These are phyloP conservation scores for Pyrus betulifolia DNA, from an alignment of 306 rosid genomes.

Conservation along the genomic window DNA sequence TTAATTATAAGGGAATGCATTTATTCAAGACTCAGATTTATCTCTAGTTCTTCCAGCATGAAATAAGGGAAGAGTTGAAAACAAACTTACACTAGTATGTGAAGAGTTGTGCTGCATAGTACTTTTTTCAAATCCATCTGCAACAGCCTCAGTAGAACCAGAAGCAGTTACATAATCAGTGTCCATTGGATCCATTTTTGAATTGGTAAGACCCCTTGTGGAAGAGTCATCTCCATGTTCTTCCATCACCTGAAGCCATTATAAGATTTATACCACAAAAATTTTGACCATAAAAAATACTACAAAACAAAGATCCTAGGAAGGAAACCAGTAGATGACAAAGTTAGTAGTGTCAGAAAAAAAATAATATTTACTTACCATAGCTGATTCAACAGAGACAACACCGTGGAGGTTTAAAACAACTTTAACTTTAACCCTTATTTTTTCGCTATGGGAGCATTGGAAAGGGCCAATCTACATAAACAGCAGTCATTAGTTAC, in stretches of 20 bases:
- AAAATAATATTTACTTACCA: conserved; percentile 42
- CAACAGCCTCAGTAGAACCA: conserved; percentile 39
- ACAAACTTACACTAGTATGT: conserved; percentile 42
- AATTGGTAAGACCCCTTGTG: conserved; percentile 23
- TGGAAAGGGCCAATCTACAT: conserved; percentile 85
- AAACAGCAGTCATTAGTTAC: neutral
- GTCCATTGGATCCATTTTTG: conserved; percentile 51
- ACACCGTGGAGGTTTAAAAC: conserved; percentile 75
- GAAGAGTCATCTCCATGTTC: conserved; percentile 43
- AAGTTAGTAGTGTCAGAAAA: conserved; percentile 1
- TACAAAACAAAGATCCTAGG: neutral
- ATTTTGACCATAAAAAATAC: neutral
- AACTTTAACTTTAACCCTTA: conserved; percentile 72
- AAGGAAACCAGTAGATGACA: conserved; percentile 16
- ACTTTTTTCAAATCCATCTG: conserved; percentile 45
- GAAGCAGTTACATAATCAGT: conserved; percentile 30
- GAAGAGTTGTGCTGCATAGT: conserved; percentile 36
- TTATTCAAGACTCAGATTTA: neutral
- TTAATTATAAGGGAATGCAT: neutral
- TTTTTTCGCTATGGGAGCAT: conserved; percentile 43
- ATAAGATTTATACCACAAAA: conserved; percentile 10
- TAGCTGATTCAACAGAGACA: conserved; percentile 70
- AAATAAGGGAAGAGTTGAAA: neutral
- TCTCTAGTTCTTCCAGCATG: neutral
- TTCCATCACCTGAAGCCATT: conserved; percentile 54